phyloP scores from a whole-genome alignment of 805 yeast genomes.

The Danielozyma ontarioensis region DNA sequence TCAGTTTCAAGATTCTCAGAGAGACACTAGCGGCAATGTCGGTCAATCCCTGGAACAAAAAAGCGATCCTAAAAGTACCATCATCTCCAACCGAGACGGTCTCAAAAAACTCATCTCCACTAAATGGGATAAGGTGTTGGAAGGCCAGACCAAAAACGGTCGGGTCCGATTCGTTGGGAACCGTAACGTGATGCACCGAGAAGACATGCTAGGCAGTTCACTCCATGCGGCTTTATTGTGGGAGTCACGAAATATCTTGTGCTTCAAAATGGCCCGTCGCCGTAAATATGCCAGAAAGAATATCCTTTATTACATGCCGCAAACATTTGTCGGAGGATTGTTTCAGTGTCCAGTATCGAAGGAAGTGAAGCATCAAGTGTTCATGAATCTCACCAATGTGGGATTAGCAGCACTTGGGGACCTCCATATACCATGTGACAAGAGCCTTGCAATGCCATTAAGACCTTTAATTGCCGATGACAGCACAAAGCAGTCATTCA shows the following conservation, averaged over 20 bases:
- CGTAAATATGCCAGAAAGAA: slow-evolving; percentile 45
- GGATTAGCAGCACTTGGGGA: neutral
- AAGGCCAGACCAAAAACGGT: no score
- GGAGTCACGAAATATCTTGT: slow-evolving; percentile 24
- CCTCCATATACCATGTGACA: slow-evolving; percentile 22
- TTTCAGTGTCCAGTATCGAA: slow-evolving; percentile 44
- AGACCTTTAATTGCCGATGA: slow-evolving; percentile 59
- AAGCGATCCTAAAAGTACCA: no score
- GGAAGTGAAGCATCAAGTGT: slow-evolving; percentile 16
- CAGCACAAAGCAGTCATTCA: slow-evolving; percentile 43
- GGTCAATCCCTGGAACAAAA: no score
- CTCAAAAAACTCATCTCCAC: no score
- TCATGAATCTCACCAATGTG: slow-evolving; percentile 5
- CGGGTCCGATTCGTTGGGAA: no score
- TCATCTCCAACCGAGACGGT: no score
- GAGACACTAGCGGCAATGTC: no score
- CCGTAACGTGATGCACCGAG: no score
- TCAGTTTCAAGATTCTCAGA: no score
- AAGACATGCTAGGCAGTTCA: no score
- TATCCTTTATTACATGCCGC: slow-evolving; percentile 46
- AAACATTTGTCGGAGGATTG: slow-evolving; percentile 60
- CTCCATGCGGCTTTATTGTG: slow-evolving; percentile 1
- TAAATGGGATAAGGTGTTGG: no score
- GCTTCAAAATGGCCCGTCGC: slow-evolving; percentile 55
- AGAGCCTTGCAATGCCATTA: slow-evolving; percentile 37